These are phyloP conservation scores for Phytophthora sojae DNA, from an alignment of 352 stramenopile genomes.

Conservation along the genomic window DNA sequence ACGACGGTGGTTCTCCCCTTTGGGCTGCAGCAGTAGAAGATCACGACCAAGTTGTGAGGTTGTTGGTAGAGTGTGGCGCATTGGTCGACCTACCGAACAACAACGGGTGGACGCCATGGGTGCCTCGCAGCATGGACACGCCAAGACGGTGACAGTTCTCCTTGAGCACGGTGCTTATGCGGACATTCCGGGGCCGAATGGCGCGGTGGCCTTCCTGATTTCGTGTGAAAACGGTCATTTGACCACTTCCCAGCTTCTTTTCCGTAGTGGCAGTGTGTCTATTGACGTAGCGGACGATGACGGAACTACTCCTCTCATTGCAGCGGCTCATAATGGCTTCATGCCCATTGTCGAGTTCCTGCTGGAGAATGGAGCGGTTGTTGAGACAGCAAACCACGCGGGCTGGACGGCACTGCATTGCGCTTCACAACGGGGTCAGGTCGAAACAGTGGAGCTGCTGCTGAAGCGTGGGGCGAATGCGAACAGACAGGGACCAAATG, in stretches of 20 bases:
- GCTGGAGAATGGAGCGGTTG: slow-evolving; percentile 5
- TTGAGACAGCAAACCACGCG: neutral
- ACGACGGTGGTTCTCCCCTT: neutral
- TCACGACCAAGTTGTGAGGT: slow-evolving; percentile 1
- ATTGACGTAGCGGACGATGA: neutral
- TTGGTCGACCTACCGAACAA: neutral
- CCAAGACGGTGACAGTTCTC: neutral
- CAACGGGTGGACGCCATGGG: neutral
- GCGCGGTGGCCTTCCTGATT: neutral
- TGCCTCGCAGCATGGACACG: neutral
- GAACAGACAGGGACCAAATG: neutral
- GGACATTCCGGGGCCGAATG: neutral
- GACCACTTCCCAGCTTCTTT: neutral
- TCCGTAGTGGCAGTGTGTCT: neutral
- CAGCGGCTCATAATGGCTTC: neutral
- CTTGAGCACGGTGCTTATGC: neutral
- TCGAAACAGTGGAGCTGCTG: neutral
- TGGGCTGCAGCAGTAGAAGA: neutral
- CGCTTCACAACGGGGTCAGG: neutral
- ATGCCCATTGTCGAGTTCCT: slow-evolving; percentile 2
- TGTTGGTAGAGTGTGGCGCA: neutral
- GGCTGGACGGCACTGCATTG: slow-evolving; percentile 3
- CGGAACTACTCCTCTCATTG: slow-evolving; percentile 10
- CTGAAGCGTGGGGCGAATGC: neutral
- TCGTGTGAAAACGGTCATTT: neutral